These are phyloP conservation scores for Euphorbia celastroides DNA, from an alignment of 441 rosid species.

Conservation along the genomic window DNA sequence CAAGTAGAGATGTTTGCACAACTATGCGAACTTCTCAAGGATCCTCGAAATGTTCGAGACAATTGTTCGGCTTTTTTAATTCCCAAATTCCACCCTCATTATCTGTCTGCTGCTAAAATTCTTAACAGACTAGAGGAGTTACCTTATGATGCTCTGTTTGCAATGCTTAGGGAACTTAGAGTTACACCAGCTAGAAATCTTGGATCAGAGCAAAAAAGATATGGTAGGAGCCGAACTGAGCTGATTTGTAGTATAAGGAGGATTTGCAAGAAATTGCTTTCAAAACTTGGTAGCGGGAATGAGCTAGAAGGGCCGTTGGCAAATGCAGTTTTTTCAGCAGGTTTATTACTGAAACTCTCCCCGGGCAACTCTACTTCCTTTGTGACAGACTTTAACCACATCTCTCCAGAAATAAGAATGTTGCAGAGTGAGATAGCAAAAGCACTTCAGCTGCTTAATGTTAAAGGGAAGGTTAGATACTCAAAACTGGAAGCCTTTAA, in stretches of 20 bases:
- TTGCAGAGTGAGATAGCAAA: slow-evolving; percentile 71
- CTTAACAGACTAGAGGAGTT: slow-evolving; percentile 51
- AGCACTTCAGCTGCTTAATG: slow-evolving; percentile 50
- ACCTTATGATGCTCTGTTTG: slow-evolving; percentile 44
- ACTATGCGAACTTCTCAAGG: slow-evolving; percentile 45
- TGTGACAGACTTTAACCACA: slow-evolving; percentile 32
- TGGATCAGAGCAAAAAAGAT: slow-evolving; percentile 24
- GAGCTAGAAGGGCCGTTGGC: slow-evolving; percentile 54
- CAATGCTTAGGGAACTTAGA: slow-evolving; percentile 69
- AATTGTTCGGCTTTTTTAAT: slow-evolving; percentile 22
- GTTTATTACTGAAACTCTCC: slow-evolving; percentile 46
- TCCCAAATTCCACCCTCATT: slow-evolving; percentile 32
- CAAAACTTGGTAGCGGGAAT: slow-evolving; percentile 35
- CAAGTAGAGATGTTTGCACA: slow-evolving; percentile 24
- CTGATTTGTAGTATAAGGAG: slow-evolving; percentile 42
- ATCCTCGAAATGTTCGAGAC: slow-evolving; percentile 44
- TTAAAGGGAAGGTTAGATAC: slow-evolving; percentile 35
- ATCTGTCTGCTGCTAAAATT: slow-evolving; percentile 36
- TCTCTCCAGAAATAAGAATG: slow-evolving; percentile 42
- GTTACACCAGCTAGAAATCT: slow-evolving; percentile 36
- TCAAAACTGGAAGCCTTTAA: slow-evolving; percentile 49
- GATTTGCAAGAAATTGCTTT: slow-evolving; percentile 48
- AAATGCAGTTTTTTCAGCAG: slow-evolving; percentile 64
- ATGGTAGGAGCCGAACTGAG: slow-evolving; percentile 30
- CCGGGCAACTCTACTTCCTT: slow-evolving; percentile 29